These are phyloP conservation scores for Citrullus mucosospermus DNA, from an alignment of 306 rosid species.

Conservation along the genomic window DNA sequence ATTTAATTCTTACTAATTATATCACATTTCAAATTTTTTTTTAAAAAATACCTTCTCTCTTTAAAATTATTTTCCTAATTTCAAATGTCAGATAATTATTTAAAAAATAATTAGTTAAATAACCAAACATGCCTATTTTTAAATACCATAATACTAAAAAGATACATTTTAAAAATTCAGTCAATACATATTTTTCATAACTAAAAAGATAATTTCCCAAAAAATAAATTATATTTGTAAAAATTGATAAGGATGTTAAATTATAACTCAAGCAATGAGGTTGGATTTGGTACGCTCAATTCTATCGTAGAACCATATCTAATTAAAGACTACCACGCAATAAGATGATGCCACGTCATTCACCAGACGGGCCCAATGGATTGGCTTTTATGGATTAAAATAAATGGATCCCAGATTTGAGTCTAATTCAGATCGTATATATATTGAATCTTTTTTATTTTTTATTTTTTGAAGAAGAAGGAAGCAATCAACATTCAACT, in stretches of 20 bases:
- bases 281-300: background rate
- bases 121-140: too few species aligned
- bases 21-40: too few species aligned
- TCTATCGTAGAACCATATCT: background rate
- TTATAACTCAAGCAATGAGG: background rate
- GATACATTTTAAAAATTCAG: too few species aligned
- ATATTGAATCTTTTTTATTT: background rate
- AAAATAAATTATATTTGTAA: too few species aligned
- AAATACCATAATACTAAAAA: too few species aligned
- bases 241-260: background rate
- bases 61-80: too few species aligned
- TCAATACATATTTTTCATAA: too few species aligned
- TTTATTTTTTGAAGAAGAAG: background rate
- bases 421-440: background rate
- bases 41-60: too few species aligned
- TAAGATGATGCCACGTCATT: background rate
- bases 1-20: too few species aligned
- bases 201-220: too few species aligned
- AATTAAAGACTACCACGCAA: background rate
- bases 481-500: background rate
- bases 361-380: background rate
- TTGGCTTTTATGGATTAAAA: background rate
- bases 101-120: too few species aligned
- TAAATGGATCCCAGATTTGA: background rate
- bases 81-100: too few species aligned